phyloP scores from a whole-genome alignment of 192 early-diverging fungal species.

The Backusella australiensis region DNA sequence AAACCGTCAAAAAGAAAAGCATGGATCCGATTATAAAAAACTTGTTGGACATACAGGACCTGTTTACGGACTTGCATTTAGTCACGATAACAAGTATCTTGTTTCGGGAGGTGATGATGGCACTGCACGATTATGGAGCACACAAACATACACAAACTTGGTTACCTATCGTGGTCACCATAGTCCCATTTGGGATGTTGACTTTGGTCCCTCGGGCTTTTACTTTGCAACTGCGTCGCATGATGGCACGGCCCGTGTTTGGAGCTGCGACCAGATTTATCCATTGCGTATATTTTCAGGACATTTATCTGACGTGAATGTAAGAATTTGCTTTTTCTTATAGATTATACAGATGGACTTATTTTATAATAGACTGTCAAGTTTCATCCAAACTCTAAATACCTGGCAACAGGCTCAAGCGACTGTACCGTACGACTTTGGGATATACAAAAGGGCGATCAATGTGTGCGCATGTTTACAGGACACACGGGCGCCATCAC shows the following conservation, averaged over 20 bases:
- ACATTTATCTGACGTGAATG: conserved; percentile 95
- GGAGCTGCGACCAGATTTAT: conserved; percentile 96
- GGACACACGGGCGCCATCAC: conserved; percentile 83
- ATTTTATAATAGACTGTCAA: conserved; percentile 59
- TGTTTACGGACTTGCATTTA: conserved; percentile 85
- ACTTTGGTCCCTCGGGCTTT: conserved; percentile 85
- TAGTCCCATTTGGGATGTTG: conserved; percentile 95
- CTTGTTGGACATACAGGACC: conserved; percentile 91
- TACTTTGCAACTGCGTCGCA: conserved; percentile 98
- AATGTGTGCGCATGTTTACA: conserved; percentile 86
- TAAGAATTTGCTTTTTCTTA: conserved; percentile 25
- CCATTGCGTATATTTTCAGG: conserved; percentile 97
- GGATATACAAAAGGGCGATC: conserved; percentile 84
- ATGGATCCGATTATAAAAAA: conserved; percentile 54
- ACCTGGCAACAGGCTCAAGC: conserved; percentile 88
- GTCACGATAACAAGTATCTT: conserved; percentile 81
- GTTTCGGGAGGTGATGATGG: conserved; percentile 89
- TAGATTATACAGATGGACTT: too few species aligned
- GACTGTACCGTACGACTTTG: conserved; percentile 89
- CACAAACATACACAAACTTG: conserved; percentile 85
- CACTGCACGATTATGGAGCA: conserved; percentile 93
- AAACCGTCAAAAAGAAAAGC: conserved; percentile 43
- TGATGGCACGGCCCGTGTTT: conserved; percentile 94
- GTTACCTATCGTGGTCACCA: conserved; percentile 96
- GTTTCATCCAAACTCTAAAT: conserved; percentile 98